Percentiles rank a stretch among this genome's conserved stretches.
Evolutionary conservation across 495 filamentous ascomycete species (phyloP).

Genomic region (Xylaria palmicola): DNA sequence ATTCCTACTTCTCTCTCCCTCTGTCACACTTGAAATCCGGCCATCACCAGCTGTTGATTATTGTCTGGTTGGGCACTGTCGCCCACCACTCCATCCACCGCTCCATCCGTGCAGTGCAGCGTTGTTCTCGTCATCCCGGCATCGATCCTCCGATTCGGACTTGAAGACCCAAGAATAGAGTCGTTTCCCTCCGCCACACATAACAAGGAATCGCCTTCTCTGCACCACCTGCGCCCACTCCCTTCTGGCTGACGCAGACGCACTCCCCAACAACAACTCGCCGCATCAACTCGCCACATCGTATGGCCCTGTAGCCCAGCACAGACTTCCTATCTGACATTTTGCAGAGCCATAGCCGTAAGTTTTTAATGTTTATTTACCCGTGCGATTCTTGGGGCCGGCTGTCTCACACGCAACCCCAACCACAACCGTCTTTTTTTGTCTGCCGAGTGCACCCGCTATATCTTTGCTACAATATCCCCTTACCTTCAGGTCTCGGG

Average conservation of each 20-base stretch:
- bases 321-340: neutral
- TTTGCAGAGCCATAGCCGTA: neutral
- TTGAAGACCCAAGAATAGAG: neutral
- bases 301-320: conserved; percentile 14
- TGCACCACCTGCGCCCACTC: neutral
- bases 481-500: conserved; percentile 21
- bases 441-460: conserved; percentile 1
- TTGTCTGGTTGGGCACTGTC: neutral
- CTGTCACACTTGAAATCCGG: neutral
- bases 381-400: neutral
- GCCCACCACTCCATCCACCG: neutral
- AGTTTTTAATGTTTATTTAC: neutral
- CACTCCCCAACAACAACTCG: neutral
- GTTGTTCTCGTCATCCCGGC: neutral
- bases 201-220: neutral
- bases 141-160: conserved; percentile 11
- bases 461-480: neutral
- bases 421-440: neutral
- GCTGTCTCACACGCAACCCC: neutral
- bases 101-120: too few species aligned
- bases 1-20: neutral
- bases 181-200: neutral
- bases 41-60: neutral
- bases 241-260: neutral
- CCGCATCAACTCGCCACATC: neutral